Conservation (phyloP, 2,329 filamentous ascomycete genomes). For the Ampelomyces quisqualis region DNA sequence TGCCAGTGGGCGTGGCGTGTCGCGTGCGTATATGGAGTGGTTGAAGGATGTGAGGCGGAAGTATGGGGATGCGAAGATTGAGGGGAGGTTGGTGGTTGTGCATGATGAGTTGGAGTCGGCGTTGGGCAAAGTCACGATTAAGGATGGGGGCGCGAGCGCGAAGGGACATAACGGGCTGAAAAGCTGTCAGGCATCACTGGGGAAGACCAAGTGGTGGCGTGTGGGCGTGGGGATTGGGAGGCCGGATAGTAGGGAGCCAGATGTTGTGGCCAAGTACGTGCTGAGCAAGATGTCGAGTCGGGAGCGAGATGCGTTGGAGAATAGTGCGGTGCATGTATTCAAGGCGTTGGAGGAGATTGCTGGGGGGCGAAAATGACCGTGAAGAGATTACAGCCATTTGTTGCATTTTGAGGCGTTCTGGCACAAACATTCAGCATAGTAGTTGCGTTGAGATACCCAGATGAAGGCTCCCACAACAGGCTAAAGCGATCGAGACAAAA, state of each 20-base stretch:
- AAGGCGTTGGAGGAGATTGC: conserved; percentile 55
- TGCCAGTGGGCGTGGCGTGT: conserved; percentile 70
- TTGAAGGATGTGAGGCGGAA: conserved; percentile 11
- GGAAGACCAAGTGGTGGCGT: conserved; percentile 51
- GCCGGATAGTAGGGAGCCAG: conserved; percentile 66
- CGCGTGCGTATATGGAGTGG: conserved; percentile 63
- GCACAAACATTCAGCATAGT: background rate
- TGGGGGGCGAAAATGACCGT: conserved; percentile 30
- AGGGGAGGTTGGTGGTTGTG: conserved; percentile 67
- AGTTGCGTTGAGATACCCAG: conserved; percentile 12
- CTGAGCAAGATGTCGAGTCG: conserved; percentile 62
- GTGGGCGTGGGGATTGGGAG: conserved; percentile 88
- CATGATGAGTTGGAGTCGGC: conserved; percentile 84
- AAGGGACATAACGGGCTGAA: conserved; percentile 52
- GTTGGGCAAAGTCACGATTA: conserved; percentile 66
- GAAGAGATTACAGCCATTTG: background rate
- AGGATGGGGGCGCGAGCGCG: conserved; percentile 56
- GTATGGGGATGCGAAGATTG: conserved; percentile 14
- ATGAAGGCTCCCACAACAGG: conserved; percentile 1
- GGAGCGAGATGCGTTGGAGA: conserved; percentile 50
- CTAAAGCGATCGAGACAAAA: conserved; percentile 6
- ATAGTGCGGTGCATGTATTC: conserved; percentile 51
- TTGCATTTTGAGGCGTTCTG: conserved; percentile 9
- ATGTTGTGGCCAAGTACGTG: conserved; percentile 75
- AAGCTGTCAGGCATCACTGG: conserved; percentile 38